Base-by-base conservation (phyloP, 768 basidiomycete genomes). In the Melanogaster broomeanus region DNA sequence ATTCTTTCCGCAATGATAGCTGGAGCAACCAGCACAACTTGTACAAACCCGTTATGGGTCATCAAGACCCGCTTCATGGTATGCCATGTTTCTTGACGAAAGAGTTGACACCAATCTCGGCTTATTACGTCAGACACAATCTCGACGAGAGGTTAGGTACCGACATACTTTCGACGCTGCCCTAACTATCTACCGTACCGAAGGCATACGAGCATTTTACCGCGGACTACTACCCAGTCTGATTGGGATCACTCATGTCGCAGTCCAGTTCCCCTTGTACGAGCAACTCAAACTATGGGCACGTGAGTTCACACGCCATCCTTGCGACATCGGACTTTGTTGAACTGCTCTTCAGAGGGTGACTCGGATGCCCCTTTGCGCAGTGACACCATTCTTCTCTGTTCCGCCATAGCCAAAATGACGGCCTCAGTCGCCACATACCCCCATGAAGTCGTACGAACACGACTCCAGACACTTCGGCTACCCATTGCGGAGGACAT, bases 11-110 rank as follows among this genome's bases (percentile, higher is more conserved):
- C 97, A 6, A 98, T 99, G 96, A 78, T 83, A 39, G 97, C 96
- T 1, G 97, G 97, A 12, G 95, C 92, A 6, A 77, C 88, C 18
- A 95, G 96, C 63, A 97, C 97, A 6, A 83, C 93, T 46, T 87
- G 87, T 62, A 98, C 97, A 22, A 98, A 93, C 71, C 97, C 97
- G 0, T 70, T 99, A 7, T 99, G 97, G 97, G 93, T 99, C 37
- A 94, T 99, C 70, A 98, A 98, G 76, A 98, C 96, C 21, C 85
- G 97, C 25, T 98, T 98, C 74, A 98, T 98, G 97, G 96, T 96
- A 57, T 57, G 75, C 51, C 40, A 34, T 41, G n/a, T 46, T 28
- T 19, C 46, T 18, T 8, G 46, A 30, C 40, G 18, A 19, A 18
- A n/a, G 6, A 54, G 31, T 57, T 48, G 61, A 58, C 49, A 19